Percentiles rank a stretch among this genome's conserved stretches.
phyloP scores from a whole-genome alignment of 2,329 filamentous ascomycete species.

The Alternaria solani region DNA sequence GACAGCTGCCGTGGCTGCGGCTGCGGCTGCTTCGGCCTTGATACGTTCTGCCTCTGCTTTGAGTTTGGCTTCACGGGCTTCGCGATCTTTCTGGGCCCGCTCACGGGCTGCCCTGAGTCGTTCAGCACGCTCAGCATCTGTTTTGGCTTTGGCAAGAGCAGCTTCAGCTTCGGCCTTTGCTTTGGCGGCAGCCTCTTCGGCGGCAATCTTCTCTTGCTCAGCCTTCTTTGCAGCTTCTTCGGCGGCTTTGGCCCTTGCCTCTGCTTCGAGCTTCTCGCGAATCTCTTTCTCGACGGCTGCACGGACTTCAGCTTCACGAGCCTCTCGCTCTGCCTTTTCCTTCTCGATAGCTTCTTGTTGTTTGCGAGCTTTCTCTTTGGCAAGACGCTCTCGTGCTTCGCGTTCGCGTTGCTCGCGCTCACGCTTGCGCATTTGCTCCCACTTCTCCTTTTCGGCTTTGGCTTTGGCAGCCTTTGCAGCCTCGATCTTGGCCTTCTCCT shows the following conservation, averaged over 20 bases:
- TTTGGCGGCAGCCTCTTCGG: slow-evolving; percentile 40
- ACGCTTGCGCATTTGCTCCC: slow-evolving; percentile 59
- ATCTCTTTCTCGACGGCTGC: slow-evolving; percentile 53
- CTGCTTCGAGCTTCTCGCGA: slow-evolving; percentile 52
- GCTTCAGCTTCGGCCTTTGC: slow-evolving; percentile 41
- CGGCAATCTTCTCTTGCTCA: slow-evolving; percentile 47
- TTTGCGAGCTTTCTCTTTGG: slow-evolving; percentile 50
- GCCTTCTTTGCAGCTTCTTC: slow-evolving; percentile 51
- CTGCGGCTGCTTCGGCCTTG: slow-evolving; percentile 26
- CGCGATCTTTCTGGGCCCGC: slow-evolving; percentile 49
- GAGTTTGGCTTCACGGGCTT: slow-evolving; percentile 48
- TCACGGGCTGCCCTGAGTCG: slow-evolving; percentile 50
- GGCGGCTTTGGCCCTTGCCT: slow-evolving; percentile 49
- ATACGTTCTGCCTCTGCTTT: slow-evolving; percentile 48
- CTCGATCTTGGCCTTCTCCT: slow-evolving; percentile 59
- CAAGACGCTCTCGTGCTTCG: slow-evolving; percentile 57
- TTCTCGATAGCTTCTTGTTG: slow-evolving; percentile 54
- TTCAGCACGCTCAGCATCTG: slow-evolving; percentile 41
- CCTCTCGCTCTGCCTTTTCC: slow-evolving; percentile 49
- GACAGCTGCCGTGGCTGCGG: slow-evolving; percentile 31
- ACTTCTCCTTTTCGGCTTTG: slow-evolving; percentile 60
- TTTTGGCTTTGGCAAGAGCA: slow-evolving; percentile 44
- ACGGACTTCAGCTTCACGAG: slow-evolving; percentile 47
- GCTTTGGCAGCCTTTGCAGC: slow-evolving; percentile 56
- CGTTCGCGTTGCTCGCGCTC: slow-evolving; percentile 59